Percentiles rank a stretch among this genome's conserved stretches.
These are phyloP conservation scores for Cyclanthera cordifolia DNA, from an alignment of 306 rosid genomes.

Conservation along the genomic window DNA sequence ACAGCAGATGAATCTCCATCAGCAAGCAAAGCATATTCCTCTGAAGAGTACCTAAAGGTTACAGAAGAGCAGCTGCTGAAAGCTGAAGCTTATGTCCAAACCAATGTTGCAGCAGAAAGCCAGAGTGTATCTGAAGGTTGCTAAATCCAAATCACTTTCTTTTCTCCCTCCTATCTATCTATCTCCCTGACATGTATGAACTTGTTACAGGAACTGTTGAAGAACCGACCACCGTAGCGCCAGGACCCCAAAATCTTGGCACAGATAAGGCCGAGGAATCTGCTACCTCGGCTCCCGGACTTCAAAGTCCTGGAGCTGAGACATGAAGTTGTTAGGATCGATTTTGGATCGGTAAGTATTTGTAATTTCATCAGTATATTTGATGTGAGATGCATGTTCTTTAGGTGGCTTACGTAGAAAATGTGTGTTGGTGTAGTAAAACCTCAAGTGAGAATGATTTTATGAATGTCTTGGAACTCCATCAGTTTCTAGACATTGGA, in stretches of 20 bases:
- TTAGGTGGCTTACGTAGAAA: neutral
- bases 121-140: conserved; percentile 40
- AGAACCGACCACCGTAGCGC: conserved; percentile 20
- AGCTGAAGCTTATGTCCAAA: conserved; percentile 42
- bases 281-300: neutral
- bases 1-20: conserved; percentile 35
- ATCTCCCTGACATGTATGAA: conserved; percentile 3
- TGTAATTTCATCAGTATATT: neutral
- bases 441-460: neutral
- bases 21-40: conserved; percentile 46
- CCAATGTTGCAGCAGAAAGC: conserved; percentile 27
- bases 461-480: conserved; percentile 3
- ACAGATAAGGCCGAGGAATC: conserved; percentile 35
- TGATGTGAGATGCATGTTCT: neutral
- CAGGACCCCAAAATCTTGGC: conserved; percentile 24
- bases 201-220: conserved; percentile 22
- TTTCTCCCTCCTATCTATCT: neutral
- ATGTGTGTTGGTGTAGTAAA: neutral
- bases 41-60: conserved; percentile 70
- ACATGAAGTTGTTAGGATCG: neutral
- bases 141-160: conserved; percentile 16
- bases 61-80: conserved; percentile 77
- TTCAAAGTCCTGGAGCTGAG: conserved; percentile 23
- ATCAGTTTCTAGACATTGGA: neutral
- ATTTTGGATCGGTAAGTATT: neutral